Conservation (phyloP, 345 rosid genomes). For the Brassica nigra region DNA sequence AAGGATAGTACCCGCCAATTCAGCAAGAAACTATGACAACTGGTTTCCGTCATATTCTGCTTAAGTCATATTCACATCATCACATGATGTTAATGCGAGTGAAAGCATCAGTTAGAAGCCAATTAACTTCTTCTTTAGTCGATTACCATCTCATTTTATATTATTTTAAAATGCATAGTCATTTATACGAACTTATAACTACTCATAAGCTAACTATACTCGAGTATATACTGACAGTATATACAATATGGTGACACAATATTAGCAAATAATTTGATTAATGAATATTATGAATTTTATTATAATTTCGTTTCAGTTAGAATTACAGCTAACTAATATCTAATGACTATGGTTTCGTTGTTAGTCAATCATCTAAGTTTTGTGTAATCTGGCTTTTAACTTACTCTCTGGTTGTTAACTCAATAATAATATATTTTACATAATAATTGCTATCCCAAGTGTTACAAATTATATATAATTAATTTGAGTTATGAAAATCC, state of each 20-base stretch:
- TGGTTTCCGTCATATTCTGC: conserved; percentile 20
- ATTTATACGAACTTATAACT: background rate
- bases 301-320: background rate
- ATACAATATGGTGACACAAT: background rate
- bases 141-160: conserved; percentile 1
- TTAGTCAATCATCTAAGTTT: background rate
- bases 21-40: conserved; percentile 40
- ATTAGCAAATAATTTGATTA: background rate
- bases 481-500: too few species aligned
- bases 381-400: background rate
- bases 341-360: background rate
- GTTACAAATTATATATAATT: background rate
- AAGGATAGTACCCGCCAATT: conserved; percentile 29
- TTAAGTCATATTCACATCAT: background rate
- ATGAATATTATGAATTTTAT: background rate
- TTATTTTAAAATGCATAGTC: background rate
- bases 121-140: conserved; percentile 11
- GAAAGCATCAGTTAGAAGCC: conserved; percentile 25
- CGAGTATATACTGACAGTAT: background rate
- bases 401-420: background rate
- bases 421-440: background rate
- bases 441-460: background rate
- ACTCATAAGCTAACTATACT: background rate
- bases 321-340: background rate
- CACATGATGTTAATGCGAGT: conserved; percentile 4